Percentiles rank a stretch among this genome's conserved stretches.
phyloP scores from a whole-genome alignment of 805 yeast genomes.

The Metschnikowia cubensis region DNA sequence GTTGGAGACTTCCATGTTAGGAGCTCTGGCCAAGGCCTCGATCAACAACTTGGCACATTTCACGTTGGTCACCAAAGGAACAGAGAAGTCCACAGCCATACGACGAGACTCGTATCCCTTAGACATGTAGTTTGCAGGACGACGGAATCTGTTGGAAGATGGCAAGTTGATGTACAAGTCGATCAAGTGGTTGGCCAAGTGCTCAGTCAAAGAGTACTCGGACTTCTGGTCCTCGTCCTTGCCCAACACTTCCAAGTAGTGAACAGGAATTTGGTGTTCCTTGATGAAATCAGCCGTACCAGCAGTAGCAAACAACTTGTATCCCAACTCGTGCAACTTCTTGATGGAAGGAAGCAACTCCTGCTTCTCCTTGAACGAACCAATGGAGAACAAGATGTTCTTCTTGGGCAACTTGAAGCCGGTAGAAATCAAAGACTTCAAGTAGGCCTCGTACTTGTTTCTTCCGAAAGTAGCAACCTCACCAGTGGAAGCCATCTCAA shows the following conservation, averaged over 20 bases:
- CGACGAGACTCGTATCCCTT: conserved; percentile 98
- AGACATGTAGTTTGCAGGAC: conserved; percentile 97
- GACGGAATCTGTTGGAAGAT: conserved; percentile 92
- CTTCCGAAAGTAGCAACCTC: conserved; percentile 97
- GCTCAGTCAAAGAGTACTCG: conserved; percentile 94
- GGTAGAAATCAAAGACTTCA: conserved; percentile 90
- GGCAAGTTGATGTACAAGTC: conserved; percentile 96
- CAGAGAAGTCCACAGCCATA: conserved; percentile 98
- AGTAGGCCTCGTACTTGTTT: conserved; percentile 94
- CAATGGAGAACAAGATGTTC: conserved; percentile 88
- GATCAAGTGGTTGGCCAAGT: conserved; percentile 92
- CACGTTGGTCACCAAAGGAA: conserved; percentile 96
- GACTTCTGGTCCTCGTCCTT: conserved; percentile 77
- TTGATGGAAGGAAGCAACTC: conserved; percentile 87
- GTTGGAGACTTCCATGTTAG: conserved; percentile 62
- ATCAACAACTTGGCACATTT: conserved; percentile 93
- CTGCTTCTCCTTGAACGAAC: conserved; percentile 93
- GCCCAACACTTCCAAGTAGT: conserved; percentile 82
- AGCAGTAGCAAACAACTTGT: conserved; percentile 90
- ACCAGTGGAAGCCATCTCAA: conserved; percentile 99
- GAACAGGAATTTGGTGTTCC: conserved; percentile 92
- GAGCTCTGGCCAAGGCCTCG: conserved; percentile 83
- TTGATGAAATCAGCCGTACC: conserved; percentile 98
- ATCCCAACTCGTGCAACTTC: conserved; percentile 79
- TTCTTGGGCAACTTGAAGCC: conserved; percentile 95